A percentile compares a stretch with the other conserved stretches of the same genome.
phyloP scores from a whole-genome alignment of 345 rosid genomes.

The Theobroma cacao region DNA sequence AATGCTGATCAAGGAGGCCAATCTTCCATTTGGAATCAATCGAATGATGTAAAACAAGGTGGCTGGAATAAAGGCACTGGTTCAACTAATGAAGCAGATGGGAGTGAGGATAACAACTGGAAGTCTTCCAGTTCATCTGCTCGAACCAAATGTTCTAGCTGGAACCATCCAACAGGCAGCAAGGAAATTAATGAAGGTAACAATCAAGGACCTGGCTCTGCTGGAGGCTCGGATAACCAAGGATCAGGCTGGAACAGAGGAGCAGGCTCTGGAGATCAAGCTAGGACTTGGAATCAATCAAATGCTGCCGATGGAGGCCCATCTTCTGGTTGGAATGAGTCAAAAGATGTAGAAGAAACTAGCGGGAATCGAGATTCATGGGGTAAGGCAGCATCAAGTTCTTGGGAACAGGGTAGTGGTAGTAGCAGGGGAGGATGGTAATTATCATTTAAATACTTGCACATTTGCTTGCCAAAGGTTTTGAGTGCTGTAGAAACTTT shows the following conservation, averaged over 20 bases:
- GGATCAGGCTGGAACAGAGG: conserved; percentile 14
- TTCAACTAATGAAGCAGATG: background rate
- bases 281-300: conserved; percentile 25
- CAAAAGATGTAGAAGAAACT: conserved; percentile 20
- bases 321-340: conserved; percentile 22
- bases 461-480: background rate
- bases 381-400: conserved; percentile 30
- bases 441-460: background rate
- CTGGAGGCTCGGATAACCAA: background rate
- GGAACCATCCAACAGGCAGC: conserved; percentile 12
- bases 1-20: conserved; percentile 13
- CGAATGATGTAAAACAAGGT: background rate
- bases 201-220: background rate
- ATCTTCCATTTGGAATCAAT: conserved; percentile 18
- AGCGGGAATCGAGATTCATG: conserved; percentile 9
- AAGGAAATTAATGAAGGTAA: conserved; percentile 13
- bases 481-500: background rate
- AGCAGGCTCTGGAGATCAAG: conserved; percentile 13
- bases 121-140: background rate
- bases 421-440: conserved; percentile 39
- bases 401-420: conserved; percentile 33
- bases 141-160: conserved; percentile 47
- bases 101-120: background rate
- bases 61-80: conserved; percentile 17
- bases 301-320: conserved; percentile 13